Conservation (phyloP, 2,329 filamentous ascomycete species). For the Penicillium decumbens region DNA sequence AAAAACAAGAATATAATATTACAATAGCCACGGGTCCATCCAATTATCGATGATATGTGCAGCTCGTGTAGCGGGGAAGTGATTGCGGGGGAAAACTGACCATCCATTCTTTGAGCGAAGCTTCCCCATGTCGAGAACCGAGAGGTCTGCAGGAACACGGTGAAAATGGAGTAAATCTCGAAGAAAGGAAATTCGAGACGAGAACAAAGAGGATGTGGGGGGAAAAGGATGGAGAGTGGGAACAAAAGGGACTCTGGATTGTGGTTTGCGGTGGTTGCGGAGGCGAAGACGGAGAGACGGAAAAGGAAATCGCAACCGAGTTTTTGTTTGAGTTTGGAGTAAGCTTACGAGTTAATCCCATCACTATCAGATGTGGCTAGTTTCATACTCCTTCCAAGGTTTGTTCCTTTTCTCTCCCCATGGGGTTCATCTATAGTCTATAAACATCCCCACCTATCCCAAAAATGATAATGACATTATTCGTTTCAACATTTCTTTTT, state of each 20-base stretch:
- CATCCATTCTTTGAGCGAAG: slow-evolving; percentile 8
- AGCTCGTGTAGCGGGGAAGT: background rate
- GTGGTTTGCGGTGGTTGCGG: background rate
- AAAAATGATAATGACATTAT: background rate
- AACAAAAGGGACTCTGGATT: background rate
- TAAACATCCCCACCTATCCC: slow-evolving; percentile 4
- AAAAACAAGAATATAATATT: background rate
- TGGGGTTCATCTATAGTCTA: slow-evolving; percentile 1
- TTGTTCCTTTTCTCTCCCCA: background rate
- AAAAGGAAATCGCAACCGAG: slow-evolving; percentile 1
- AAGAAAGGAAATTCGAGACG: slow-evolving; percentile 5
- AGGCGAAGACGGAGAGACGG: background rate
- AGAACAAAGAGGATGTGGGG: background rate
- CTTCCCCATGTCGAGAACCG: slow-evolving; percentile 3
- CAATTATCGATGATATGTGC: too few species aligned
- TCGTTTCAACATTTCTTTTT: background rate
- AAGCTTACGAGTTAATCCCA: too few species aligned
- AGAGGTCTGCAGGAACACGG: background rate
- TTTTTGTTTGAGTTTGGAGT: background rate
- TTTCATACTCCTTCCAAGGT: too few species aligned
- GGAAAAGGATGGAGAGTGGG: background rate
- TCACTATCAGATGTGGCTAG: too few species aligned
- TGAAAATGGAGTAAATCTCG: background rate
- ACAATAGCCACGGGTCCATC: background rate
- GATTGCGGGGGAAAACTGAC: slow-evolving; percentile 2